Evolutionary conservation across 768 basidiomycete species (phyloP).

Genomic region (Lentinula raphanica): DNA sequence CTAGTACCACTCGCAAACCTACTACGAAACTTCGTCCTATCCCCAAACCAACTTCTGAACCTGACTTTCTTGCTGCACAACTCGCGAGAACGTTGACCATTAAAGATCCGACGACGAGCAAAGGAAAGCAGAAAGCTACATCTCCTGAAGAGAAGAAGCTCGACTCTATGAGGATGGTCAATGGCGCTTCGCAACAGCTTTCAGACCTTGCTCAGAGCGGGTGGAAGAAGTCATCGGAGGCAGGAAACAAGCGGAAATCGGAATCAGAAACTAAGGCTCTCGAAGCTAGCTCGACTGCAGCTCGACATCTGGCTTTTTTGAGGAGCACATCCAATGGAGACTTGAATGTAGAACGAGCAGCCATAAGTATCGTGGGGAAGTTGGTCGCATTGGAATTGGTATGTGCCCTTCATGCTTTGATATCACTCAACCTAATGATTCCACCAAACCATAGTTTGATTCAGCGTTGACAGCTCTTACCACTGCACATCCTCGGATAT

Average conservation of each 20-base stretch:
- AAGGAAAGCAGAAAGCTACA: slow-evolving; percentile 26
- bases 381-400: slow-evolving; percentile 69
- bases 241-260: slow-evolving; percentile 19
- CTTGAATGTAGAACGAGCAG: slow-evolving; percentile 71
- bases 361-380: slow-evolving; percentile 61
- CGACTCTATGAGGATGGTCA: slow-evolving; percentile 59
- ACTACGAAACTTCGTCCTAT: background rate
- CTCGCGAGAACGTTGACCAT: slow-evolving; percentile 22
- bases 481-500: slow-evolving; percentile 42
- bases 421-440: too few relatives aligned
- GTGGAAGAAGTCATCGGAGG: slow-evolving; percentile 44
- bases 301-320: slow-evolving; percentile 40
- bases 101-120: slow-evolving; percentile 15
- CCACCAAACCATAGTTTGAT: slow-evolving; percentile 53
- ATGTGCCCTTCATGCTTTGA: slow-evolving; percentile 30
- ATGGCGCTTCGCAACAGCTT: slow-evolving; percentile 54
- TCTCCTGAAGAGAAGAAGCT: slow-evolving; percentile 33
- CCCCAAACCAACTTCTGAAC: background rate
- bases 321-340: slow-evolving; percentile 40
- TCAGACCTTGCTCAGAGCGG: slow-evolving; percentile 49
- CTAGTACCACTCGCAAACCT: too few relatives aligned
- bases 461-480: slow-evolving; percentile 39
- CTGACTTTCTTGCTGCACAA: slow-evolving; percentile 25
- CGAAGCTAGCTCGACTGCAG: slow-evolving; percentile 31
- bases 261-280: slow-evolving; percentile 25